A percentile compares a stretch with the other conserved stretches of the same genome.
Conservation (phyloP, 148 eudicot genomes). For the Fagopyrum esculentum region DNA sequence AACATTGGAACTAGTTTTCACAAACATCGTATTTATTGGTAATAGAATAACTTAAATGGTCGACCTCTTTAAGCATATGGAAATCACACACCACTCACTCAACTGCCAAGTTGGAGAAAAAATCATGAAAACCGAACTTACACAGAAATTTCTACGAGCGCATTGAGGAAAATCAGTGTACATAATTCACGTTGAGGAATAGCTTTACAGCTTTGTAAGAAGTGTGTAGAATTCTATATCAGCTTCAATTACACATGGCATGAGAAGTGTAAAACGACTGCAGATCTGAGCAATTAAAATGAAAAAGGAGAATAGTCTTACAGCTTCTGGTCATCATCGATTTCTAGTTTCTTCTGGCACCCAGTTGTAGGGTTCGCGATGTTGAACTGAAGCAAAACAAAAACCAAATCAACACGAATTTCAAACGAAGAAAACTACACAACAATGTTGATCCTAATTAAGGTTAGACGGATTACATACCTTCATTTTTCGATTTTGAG, state of each 20-base stretch:
- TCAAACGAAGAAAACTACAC: background rate
- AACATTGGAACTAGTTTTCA: too few relatives aligned
- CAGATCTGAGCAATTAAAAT: background rate
- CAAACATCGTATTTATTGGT: too few relatives aligned
- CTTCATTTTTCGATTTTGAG: background rate
- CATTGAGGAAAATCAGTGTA: too few relatives aligned
- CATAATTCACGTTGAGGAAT: too few relatives aligned
- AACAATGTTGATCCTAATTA: background rate
- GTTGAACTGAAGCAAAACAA: constrained; percentile 47
- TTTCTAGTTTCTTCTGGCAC: constrained; percentile 89
- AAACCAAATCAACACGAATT: constrained; percentile 10
- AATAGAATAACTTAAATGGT: too few relatives aligned
- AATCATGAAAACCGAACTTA: too few relatives aligned
- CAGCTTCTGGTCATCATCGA: constrained; percentile 85
- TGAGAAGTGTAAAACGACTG: background rate
- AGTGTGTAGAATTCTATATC: too few relatives aligned
- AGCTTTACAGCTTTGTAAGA: too few relatives aligned
- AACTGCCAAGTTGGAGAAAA: too few relatives aligned
- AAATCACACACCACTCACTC: too few relatives aligned
- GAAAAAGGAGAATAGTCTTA: constrained; percentile 17
- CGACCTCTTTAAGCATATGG: too few relatives aligned
- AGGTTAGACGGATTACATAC: background rate
- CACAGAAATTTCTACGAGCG: too few relatives aligned
- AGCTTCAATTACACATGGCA: background rate
- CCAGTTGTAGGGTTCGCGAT: constrained; percentile 86